These are phyloP conservation scores for Gypsophila paniculata DNA, from an alignment of 179 eudicot genomes.

Conservation along the genomic window DNA sequence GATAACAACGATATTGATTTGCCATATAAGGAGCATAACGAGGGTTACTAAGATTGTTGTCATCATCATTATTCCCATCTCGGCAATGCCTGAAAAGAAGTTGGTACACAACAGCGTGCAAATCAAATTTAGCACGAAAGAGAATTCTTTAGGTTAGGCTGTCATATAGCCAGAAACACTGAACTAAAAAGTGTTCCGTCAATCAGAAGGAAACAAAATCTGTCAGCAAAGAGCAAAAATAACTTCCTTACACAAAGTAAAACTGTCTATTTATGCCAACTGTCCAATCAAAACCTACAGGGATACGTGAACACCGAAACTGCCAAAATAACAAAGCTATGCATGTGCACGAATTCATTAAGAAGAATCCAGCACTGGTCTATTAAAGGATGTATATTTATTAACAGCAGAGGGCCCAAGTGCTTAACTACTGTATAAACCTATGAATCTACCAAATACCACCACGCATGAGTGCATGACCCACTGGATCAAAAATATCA, in stretches of 20 bases:
- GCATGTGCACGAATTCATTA: neutral
- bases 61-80: constrained; percentile 97
- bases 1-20: constrained; percentile 66
- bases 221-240: too few species aligned
- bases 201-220: neutral
- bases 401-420: neutral
- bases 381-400: neutral
- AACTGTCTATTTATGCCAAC: neutral
- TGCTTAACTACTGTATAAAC: neutral
- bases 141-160: neutral
- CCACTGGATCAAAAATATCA: neutral
- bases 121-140: neutral
- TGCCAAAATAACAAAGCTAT: neutral
- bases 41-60: constrained; percentile 86
- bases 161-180: constrained; percentile 4
- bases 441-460: too few species aligned
- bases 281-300: neutral
- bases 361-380: neutral
- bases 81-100: constrained; percentile 76
- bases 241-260: too few species aligned
- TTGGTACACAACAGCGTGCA: constrained; percentile 22
- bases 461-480: too few species aligned
- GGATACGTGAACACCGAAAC: neutral
- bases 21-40: constrained; percentile 99
- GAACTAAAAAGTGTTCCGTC: neutral